phyloP scores from a whole-genome alignment of 192 early-diverging fungal species.

The Geosiphon pyriformis region DNA sequence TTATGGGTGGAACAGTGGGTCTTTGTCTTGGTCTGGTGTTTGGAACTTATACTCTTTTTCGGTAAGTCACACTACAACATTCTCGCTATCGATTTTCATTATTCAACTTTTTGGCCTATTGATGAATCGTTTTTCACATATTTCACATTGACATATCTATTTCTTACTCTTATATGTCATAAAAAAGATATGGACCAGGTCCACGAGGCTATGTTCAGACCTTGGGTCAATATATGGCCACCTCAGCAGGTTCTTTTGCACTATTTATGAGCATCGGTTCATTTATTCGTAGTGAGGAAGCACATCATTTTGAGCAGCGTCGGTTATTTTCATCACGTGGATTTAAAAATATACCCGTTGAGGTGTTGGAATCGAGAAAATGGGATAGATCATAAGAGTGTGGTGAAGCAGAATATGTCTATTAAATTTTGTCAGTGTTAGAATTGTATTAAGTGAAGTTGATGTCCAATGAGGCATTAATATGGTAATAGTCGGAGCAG shows the following conservation, averaged over 20 bases:
- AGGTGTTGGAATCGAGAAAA: conserved; percentile 8
- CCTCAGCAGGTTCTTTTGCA: conserved; percentile 75
- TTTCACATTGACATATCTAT: too few species aligned
- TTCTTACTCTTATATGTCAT: too few species aligned
- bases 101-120: neutral
- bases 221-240: conserved; percentile 68
- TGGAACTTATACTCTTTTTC: conserved; percentile 45
- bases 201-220: conserved; percentile 62
- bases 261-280: conserved; percentile 70
- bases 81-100: neutral
- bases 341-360: conserved; percentile 18
- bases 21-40: conserved; percentile 57
- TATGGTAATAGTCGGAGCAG: too few species aligned
- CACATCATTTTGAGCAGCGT: conserved; percentile 13
- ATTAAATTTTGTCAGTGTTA: too few species aligned
- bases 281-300: conserved; percentile 45
- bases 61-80: conserved; percentile 31
- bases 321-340: conserved; percentile 1
- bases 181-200: conserved; percentile 67
- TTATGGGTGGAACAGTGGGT: conserved; percentile 61
- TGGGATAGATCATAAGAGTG: conserved; percentile 21
- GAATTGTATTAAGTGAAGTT: too few species aligned
- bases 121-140: neutral
- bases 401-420: too few species aligned
- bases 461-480: too few species aligned